Base-by-base conservation (phyloP, 495 filamentous ascomycete genomes). In the Tuber calosporum region DNA sequence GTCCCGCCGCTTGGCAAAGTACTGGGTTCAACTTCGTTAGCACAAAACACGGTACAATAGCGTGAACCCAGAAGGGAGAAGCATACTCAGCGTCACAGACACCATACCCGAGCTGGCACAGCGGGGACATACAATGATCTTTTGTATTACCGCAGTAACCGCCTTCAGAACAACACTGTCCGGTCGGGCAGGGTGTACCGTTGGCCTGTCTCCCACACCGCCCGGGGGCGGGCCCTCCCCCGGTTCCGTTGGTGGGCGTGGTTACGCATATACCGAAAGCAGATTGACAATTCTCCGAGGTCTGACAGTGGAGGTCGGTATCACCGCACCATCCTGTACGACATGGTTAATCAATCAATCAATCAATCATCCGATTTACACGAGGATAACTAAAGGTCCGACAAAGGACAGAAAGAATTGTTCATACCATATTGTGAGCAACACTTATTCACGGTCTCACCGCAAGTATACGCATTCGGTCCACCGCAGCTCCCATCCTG, bases 21-120 rank as follows among this genome's bases (percentile, higher is more conserved):
- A 72, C 75, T 77, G 45, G 42, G 38, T 3, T 38, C 15, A 39
- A 74, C 37, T 58, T 58, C 19, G 71, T 58, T 38, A 67, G 66
- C 9, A 15, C 6, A 42, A 34, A 67, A 66, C n/a, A 13, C 17
- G 34, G 53, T 26, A 40, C 26, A 72, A 20, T 20, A 20, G 41
- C 9, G 1, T 39, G n/a, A 68, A 74, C 34, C 30, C n/a, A 6
- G 38, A 71, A 36, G 39, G 41, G 62, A 42, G 20, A 67, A n/a
- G 70, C 74, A 37, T 86, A 83, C 81, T 91, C 89, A 40, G 87
- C 89, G 82, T 94, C 91, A 78, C 91, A 93, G 30, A 75, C 84
- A 39, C 89, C 90, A 75, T 87, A 94, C 73, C 88, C 85, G 42
- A 90, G 83, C 75, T 89, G 89, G 78, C 91, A 93, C 72, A 90